Conservation (phyloP, 371 early-diverging fungal species). For the Dichotomocladium elegans region DNA sequence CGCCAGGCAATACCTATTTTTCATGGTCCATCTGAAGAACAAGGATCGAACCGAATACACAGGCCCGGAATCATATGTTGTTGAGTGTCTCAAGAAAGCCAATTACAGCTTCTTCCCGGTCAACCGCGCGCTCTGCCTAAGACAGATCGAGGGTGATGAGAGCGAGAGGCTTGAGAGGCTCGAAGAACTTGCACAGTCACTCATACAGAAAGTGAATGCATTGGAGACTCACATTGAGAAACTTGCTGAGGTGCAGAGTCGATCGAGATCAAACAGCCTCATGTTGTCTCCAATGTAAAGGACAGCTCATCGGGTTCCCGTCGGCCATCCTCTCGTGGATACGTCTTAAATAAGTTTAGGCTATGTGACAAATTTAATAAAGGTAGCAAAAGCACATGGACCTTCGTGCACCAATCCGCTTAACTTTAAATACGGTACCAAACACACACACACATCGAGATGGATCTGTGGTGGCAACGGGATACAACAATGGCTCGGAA, state of each 20-base stretch:
- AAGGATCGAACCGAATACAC: constrained; percentile 58
- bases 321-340: too few species aligned
- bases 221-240: constrained; percentile 28
- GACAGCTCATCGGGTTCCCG: too few species aligned
- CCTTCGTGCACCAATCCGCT: too few species aligned
- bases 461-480: too few species aligned
- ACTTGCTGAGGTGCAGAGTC: constrained; percentile 18
- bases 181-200: constrained; percentile 27
- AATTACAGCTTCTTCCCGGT: constrained; percentile 55
- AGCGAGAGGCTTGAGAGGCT: constrained; percentile 30
- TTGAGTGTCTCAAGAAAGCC: constrained; percentile 37
- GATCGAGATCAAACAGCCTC: constrained; percentile 31
- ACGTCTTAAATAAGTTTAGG: too few species aligned
- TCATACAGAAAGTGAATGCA: constrained; percentile 21
- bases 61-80: constrained; percentile 52
- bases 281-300: constrained; percentile 35
- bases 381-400: too few species aligned
- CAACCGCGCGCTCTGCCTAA: constrained; percentile 47
- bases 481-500: too few species aligned
- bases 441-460: too few species aligned
- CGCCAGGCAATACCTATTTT: constrained; percentile 52
- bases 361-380: too few species aligned
- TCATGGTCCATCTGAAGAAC: constrained; percentile 50
- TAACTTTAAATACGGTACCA: too few species aligned
- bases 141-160: constrained; percentile 25